Percentiles rank a stretch among this genome's conserved stretches.
Conservation (phyloP, 2,329 filamentous ascomycete species). For the Claviceps lovelessii region DNA sequence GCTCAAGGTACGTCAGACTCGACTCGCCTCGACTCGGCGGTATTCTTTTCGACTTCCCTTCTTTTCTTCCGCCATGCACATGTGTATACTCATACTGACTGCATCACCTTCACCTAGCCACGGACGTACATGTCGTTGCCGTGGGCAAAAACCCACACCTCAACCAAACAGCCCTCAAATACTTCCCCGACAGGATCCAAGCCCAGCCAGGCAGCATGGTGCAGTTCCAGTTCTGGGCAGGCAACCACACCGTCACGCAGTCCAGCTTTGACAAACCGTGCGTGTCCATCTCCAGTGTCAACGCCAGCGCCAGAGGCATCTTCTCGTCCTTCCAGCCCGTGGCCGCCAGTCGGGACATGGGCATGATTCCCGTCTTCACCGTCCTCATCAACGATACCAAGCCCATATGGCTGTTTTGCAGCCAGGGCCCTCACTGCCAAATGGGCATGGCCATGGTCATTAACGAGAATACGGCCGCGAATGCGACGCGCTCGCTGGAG, state of each 20-base stretch:
- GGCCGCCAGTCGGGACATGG: conserved; percentile 32
- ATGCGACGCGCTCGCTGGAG: conserved; percentile 35
- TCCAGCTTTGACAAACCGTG: conserved; percentile 61
- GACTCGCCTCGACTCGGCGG: neutral
- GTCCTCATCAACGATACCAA: conserved; percentile 53
- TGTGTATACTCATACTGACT: neutral
- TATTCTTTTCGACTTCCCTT: neutral
- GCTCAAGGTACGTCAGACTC: conserved; percentile 26
- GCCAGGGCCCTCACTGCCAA: conserved; percentile 60
- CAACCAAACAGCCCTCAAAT: conserved; percentile 37
- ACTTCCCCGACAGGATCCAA: conserved; percentile 50
- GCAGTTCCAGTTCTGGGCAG: conserved; percentile 51
- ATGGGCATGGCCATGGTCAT: conserved; percentile 62
- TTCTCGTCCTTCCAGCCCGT: conserved; percentile 56
- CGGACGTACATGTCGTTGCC: conserved; percentile 46
- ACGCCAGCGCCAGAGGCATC: conserved; percentile 42
- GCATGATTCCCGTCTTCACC: conserved; percentile 52
- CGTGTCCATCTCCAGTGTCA: conserved; percentile 40
- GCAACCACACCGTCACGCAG: conserved; percentile 69
- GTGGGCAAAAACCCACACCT: conserved; percentile 41
- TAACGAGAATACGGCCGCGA: conserved; percentile 48
- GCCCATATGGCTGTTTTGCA: conserved; percentile 70
- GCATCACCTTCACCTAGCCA: conserved; percentile 11
- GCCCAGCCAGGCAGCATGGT: conserved; percentile 49
- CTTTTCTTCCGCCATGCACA: too few species aligned